Conservation (phyloP, 306 rosid species). For the Cucumis melo region DNA sequence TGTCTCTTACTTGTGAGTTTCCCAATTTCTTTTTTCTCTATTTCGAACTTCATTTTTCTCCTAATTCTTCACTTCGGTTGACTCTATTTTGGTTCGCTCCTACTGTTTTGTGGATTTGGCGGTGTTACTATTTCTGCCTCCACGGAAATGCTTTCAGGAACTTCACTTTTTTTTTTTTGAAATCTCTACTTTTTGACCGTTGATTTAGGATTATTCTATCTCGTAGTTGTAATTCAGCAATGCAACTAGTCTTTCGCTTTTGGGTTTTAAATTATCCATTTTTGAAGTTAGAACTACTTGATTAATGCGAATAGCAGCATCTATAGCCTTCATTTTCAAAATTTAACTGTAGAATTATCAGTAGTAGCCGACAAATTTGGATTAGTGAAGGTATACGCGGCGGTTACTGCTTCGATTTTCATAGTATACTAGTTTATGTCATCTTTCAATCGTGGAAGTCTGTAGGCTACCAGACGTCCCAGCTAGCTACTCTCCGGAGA, state of each 20-base stretch:
- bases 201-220: neutral
- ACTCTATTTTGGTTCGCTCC: constrained; percentile 1
- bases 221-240: neutral
- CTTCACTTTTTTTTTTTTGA: neutral
- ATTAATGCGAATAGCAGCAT: neutral
- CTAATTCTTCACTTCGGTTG: constrained; percentile 14
- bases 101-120: neutral
- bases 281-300: neutral
- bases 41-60: neutral
- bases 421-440: neutral
- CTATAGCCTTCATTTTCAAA: neutral
- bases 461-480: neutral
- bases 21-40: neutral
- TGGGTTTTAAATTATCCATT: neutral
- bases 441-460: neutral
- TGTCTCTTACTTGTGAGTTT: constrained; percentile 76
- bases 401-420: neutral
- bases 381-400: neutral
- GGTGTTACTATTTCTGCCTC: neutral
- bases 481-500: neutral
- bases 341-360: neutral
- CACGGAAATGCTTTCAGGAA: neutral
- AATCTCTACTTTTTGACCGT: neutral
- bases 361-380: neutral
- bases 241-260: neutral